Evolutionary conservation across 1,139 yeast species (phyloP).

Genomic region (Lodderomyces margitis): DNA sequence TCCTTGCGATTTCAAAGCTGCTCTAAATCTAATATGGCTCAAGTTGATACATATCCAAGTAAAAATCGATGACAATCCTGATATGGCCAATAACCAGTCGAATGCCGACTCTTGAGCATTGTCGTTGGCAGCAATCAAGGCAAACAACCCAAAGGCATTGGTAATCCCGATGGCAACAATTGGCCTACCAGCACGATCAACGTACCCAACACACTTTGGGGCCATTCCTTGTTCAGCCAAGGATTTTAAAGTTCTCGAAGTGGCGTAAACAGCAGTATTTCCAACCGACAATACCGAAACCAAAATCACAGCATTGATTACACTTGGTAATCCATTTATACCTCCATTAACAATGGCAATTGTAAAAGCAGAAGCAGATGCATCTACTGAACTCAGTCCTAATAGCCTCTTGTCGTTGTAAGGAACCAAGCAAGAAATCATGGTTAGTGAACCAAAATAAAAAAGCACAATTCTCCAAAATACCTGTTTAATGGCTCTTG

Average conservation of each 20-base stretch:
- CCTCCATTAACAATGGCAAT: slow-evolving; percentile 56
- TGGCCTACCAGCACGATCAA: slow-evolving; percentile 44
- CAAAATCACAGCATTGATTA: slow-evolving; percentile 43
- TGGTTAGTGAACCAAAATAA: slow-evolving; percentile 47
- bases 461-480: slow-evolving; percentile 70
- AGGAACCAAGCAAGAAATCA: slow-evolving; percentile 49
- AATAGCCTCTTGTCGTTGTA: slow-evolving; percentile 33
- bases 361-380: slow-evolving; percentile 54
- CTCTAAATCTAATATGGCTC: slow-evolving; percentile 39
- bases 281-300: slow-evolving; percentile 44
- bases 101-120: slow-evolving; percentile 34
- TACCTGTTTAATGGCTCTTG: slow-evolving; percentile 72
- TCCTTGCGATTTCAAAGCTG: slow-evolving; percentile 32
- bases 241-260: slow-evolving; percentile 41
- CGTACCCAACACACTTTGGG: slow-evolving; percentile 33
- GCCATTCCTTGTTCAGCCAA: slow-evolving; percentile 44
- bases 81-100: slow-evolving; percentile 41
- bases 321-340: slow-evolving; percentile 41
- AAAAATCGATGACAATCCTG: slow-evolving; percentile 43
- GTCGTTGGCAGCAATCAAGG: slow-evolving; percentile 40
- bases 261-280: slow-evolving; percentile 45
- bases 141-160: slow-evolving; percentile 36
- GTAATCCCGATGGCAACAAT: slow-evolving; percentile 34
- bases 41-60: slow-evolving; percentile 41
- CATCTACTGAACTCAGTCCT: slow-evolving; percentile 31